Percentiles rank a stretch among this genome's conserved stretches.
These are phyloP conservation scores for Scedosporium apiospermum DNA, from an alignment of 2,329 filamentous ascomycete species.

Conservation along the genomic window DNA sequence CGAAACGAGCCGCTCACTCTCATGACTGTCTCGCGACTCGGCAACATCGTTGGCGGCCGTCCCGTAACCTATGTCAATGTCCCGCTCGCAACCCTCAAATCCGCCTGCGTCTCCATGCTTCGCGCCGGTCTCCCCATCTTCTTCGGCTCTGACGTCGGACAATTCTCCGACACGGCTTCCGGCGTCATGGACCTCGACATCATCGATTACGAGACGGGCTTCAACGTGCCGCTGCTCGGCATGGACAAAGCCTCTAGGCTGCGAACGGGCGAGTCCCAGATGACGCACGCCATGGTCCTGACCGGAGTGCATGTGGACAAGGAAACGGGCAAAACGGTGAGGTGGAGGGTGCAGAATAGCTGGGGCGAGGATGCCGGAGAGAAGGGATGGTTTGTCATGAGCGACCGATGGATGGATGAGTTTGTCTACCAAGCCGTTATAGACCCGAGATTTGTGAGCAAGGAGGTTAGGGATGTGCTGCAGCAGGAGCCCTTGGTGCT, in stretches of 20 bases:
- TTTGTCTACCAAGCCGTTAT: conserved; percentile 84
- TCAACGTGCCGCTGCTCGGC: conserved; percentile 63
- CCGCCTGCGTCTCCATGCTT: conserved; percentile 67
- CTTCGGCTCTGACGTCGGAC: conserved; percentile 82
- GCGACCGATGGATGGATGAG: conserved; percentile 67
- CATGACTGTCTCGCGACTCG: conserved; percentile 67
- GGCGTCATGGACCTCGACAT: conserved; percentile 76
- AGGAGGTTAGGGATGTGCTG: conserved; percentile 60
- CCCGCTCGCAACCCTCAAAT: conserved; percentile 61
- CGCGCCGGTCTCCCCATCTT: conserved; percentile 72
- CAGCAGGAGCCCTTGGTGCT: conserved; percentile 61
- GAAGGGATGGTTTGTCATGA: conserved; percentile 86
- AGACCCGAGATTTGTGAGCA: conserved; percentile 57
- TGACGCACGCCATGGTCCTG: conserved; percentile 91
- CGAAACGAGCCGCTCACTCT: conserved; percentile 64
- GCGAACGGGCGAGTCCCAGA: conserved; percentile 63
- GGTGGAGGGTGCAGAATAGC: conserved; percentile 83
- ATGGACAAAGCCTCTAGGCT: conserved; percentile 71
- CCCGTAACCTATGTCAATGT: conserved; percentile 78
- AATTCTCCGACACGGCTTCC: conserved; percentile 57
- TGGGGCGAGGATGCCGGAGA: conserved; percentile 65
- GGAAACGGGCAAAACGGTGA: conserved; percentile 49
- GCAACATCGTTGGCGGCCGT: conserved; percentile 71
- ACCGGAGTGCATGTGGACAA: conserved; percentile 73
- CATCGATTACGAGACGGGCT: conserved; percentile 74